These are phyloP conservation scores for Aspergillus mulundensis DNA, from an alignment of 495 filamentous ascomycete genomes.

Conservation along the genomic window DNA sequence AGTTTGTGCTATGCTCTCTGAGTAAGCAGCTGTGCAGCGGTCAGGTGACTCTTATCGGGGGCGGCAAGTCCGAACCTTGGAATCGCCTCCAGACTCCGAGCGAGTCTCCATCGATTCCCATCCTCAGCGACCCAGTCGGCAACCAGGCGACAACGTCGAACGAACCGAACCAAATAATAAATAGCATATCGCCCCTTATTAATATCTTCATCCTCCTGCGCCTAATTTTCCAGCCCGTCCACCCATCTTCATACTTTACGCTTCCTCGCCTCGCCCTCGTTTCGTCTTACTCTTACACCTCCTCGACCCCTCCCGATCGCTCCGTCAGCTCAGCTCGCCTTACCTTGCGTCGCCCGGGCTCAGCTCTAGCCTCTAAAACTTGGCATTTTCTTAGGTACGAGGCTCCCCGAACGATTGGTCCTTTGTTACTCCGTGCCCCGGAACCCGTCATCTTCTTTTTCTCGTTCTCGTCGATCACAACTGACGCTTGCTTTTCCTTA, in stretches of 20 bases:
- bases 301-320: conserved; percentile 1
- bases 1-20: too few species aligned
- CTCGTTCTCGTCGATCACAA: conserved; percentile 1
- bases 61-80: too few species aligned
- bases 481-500: too few species aligned
- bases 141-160: too few species aligned
- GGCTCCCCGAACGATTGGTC: conserved; percentile 17
- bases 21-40: too few species aligned
- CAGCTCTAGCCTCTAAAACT: conserved; percentile 8
- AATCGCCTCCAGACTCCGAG: neutral
- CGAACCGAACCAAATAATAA: neutral
- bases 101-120: neutral
- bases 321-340: neutral
- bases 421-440: conserved; percentile 1
- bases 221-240: neutral
- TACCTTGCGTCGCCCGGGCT: too few species aligned
- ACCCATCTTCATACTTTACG: neutral
- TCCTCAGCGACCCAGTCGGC: too few species aligned
- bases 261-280: neutral
- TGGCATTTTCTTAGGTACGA: conserved; percentile 22
- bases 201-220: neutral
- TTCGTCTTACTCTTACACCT: neutral
- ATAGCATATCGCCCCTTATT: conserved; percentile 5
- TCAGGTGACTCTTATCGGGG: too few species aligned
- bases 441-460: conserved; percentile 7